phyloP scores from a whole-genome alignment of 2,329 filamentous ascomycete species.

The Aaosphaeria arxii region DNA sequence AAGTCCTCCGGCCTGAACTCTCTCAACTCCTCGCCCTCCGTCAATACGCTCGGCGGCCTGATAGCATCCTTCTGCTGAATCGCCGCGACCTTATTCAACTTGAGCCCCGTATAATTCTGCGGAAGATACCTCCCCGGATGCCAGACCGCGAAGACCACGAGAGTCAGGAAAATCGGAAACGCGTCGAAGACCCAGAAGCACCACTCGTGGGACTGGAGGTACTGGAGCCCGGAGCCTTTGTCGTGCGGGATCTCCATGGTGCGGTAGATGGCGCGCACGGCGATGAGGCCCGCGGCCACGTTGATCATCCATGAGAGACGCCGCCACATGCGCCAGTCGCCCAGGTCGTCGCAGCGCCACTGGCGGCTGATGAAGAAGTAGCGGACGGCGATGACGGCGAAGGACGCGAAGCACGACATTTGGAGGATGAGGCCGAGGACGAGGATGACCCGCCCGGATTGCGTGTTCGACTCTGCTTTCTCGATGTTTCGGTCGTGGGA shows the following conservation, averaged over 20 bases:
- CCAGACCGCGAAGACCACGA: constrained; percentile 49
- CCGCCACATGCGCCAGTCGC: constrained; percentile 35
- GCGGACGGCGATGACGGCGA: constrained; percentile 40
- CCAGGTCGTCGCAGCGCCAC: constrained; percentile 30
- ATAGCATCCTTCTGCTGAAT: constrained; percentile 34
- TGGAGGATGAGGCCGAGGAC: constrained; percentile 51
- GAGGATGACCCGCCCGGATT: constrained; percentile 35
- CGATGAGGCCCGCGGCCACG: constrained; percentile 25
- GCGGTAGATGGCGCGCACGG: constrained; percentile 54
- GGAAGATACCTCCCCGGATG: constrained; percentile 43
- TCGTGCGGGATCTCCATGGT: constrained; percentile 53
- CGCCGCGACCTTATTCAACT: constrained; percentile 26
- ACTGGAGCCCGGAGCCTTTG: constrained; percentile 42
- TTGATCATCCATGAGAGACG: constrained; percentile 34
- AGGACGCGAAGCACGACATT: constrained; percentile 50
- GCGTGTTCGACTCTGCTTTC: constrained; percentile 22
- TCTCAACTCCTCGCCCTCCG: constrained; percentile 2
- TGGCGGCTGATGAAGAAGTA: constrained; percentile 30
- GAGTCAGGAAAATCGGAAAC: constrained; percentile 47
- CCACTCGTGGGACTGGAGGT: constrained; percentile 52
- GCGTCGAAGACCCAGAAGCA: constrained; percentile 54
- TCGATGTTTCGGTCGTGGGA: constrained; percentile 42
- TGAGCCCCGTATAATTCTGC: constrained; percentile 25
- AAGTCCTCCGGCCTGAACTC: constrained; percentile 7
- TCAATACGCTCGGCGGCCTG: constrained; percentile 3